Percentiles rank a stretch among this genome's conserved stretches.
phyloP scores from a whole-genome alignment of 1,139 yeast genomes.

The Candida labiduridarum region DNA sequence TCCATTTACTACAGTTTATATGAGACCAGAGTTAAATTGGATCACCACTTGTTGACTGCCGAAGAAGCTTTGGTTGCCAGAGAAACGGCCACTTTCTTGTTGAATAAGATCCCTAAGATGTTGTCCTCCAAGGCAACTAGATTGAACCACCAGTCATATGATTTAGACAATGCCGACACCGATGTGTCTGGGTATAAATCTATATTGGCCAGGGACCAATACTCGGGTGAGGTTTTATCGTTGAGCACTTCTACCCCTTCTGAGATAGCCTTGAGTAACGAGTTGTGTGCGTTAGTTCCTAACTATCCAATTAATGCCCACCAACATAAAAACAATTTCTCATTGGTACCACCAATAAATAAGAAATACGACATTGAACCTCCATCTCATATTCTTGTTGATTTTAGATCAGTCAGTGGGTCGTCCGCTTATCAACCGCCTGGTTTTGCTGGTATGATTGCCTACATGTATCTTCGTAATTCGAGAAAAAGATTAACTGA shows the following conservation, averaged over 20 bases:
- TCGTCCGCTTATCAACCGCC: slow-evolving; percentile 63
- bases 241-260: slow-evolving; percentile 49
- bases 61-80: slow-evolving; percentile 58
- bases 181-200: slow-evolving; percentile 82
- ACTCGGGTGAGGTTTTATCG: slow-evolving; percentile 64
- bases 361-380: slow-evolving; percentile 51
- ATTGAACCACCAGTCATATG: slow-evolving; percentile 40
- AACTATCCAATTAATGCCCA: slow-evolving; percentile 63
- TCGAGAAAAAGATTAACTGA: slow-evolving; percentile 71
- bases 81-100: slow-evolving; percentile 60
- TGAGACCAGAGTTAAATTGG: slow-evolving; percentile 61
- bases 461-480: slow-evolving; percentile 72
- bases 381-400: slow-evolving; percentile 80
- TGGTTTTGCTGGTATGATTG: slow-evolving; percentile 72
- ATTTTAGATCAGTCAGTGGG: slow-evolving; percentile 72
- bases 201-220: slow-evolving; percentile 61
- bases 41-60: slow-evolving; percentile 57
- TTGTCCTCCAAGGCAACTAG: slow-evolving; percentile 52
- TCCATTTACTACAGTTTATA: slow-evolving; percentile 61
- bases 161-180: slow-evolving; percentile 44
- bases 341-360: slow-evolving; percentile 48
- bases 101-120: slow-evolving; percentile 69
- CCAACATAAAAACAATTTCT: slow-evolving; percentile 31
- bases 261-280: slow-evolving; percentile 67
- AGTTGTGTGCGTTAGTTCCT: slow-evolving; percentile 71